These are phyloP conservation scores for Coemansia sp. DNA, from an alignment of 192 early-diverging fungal species.

Conservation along the genomic window DNA sequence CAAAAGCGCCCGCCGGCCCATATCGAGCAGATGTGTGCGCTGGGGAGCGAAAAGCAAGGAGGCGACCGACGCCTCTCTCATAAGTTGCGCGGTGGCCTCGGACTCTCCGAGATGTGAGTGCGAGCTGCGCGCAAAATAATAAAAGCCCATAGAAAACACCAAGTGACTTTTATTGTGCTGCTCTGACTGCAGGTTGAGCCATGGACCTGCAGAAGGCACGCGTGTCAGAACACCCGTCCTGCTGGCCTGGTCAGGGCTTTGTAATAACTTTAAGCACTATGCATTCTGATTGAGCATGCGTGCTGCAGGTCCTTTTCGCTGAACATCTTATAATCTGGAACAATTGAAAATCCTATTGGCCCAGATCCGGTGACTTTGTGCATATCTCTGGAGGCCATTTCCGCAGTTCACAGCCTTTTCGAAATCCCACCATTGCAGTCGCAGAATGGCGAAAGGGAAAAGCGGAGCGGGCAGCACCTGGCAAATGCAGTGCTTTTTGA, in stretches of 20 bases:
- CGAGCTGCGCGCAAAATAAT: too few relatives aligned
- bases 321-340: conserved; percentile 1
- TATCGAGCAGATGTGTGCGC: neutral
- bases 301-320: neutral
- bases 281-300: neutral
- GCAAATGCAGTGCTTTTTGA: neutral
- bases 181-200: neutral
- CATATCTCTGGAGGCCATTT: neutral
- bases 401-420: conserved; percentile 7
- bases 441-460: neutral
- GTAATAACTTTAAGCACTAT: neutral
- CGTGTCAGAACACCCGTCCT: neutral
- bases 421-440: neutral
- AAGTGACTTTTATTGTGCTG: neutral
- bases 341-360: conserved; percentile 11
- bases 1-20: neutral
- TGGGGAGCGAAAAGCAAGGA: neutral
- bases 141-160: neutral
- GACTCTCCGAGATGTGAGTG: neutral
- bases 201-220: neutral
- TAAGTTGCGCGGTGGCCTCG: neutral
- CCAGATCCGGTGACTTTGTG: conserved; percentile 5
- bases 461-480: neutral
- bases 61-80: neutral
- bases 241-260: neutral